Percentiles rank a stretch among this genome's conserved stretches.
phyloP scores from a whole-genome alignment of 495 filamentous ascomycete genomes.

The Xylaria longipes region DNA sequence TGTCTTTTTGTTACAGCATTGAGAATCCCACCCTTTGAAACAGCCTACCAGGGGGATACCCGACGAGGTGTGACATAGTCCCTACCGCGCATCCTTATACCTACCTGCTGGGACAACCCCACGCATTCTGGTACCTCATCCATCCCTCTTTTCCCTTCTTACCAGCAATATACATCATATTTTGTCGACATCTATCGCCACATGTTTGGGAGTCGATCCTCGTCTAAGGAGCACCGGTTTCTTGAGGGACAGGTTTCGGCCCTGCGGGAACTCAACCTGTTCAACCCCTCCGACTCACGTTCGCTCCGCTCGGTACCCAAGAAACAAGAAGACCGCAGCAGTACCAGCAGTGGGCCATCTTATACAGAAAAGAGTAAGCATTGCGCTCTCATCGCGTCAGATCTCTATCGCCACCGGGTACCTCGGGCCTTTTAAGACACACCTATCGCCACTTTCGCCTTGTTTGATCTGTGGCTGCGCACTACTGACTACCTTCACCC shows the following conservation, averaged over 20 bases:
- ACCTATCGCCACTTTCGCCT: not conserved
- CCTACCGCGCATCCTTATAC: conserved; percentile 17
- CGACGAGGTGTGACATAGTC: conserved; percentile 26
- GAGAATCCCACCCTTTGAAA: conserved; percentile 34
- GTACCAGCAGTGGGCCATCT: conserved; percentile 39
- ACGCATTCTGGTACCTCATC: conserved; percentile 21
- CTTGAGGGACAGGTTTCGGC: conserved; percentile 45
- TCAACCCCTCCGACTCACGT: conserved; percentile 42
- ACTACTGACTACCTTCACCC: conserved; percentile 20
- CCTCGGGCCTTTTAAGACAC: conserved; percentile 23
- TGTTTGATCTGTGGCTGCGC: not conserved
- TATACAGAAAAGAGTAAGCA: conserved; percentile 55
- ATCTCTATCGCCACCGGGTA: conserved; percentile 12
- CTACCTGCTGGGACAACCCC: conserved; percentile 9
- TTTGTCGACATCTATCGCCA: conserved; percentile 31
- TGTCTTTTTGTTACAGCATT: conserved; percentile 22
- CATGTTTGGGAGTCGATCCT: conserved; percentile 58
- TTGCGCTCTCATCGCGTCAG: conserved; percentile 8
- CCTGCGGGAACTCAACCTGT: conserved; percentile 48
- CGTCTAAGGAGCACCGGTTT: conserved; percentile 46
- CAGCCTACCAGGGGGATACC: conserved; percentile 24
- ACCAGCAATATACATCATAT: conserved; percentile 10
- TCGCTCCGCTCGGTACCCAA: conserved; percentile 48
- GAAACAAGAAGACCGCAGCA: conserved; percentile 43
- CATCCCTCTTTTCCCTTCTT: conserved; percentile 13